phyloP scores from a whole-genome alignment of 2,329 filamentous ascomycete genomes.

The Penicillium aurantiogriseum region DNA sequence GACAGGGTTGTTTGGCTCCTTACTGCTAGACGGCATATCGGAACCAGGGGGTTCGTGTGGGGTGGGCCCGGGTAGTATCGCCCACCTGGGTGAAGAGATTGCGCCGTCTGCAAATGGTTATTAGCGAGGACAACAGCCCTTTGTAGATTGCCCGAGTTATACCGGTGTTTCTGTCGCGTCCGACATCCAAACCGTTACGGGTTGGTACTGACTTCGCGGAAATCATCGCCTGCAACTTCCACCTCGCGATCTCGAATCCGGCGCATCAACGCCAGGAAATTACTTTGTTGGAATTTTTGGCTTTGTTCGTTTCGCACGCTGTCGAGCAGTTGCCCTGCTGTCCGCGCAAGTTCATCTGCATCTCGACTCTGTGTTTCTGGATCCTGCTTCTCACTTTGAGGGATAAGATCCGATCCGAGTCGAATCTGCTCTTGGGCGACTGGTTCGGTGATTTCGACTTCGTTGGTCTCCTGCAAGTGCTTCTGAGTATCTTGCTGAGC shows the following conservation, averaged over 20 bases:
- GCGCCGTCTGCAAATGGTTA: conserved; percentile 33
- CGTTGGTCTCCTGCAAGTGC: conserved; percentile 17
- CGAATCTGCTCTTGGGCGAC: conserved; percentile 28
- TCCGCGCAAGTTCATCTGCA: conserved; percentile 68
- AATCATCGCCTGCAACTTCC: conserved; percentile 66
- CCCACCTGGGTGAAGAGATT: conserved; percentile 50
- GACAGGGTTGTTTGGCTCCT: conserved; percentile 19
- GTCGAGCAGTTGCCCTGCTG: conserved; percentile 68
- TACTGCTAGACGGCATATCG: conserved; percentile 21
- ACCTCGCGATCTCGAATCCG: conserved; percentile 70
- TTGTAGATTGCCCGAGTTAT: conserved; percentile 31
- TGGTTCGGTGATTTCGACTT: conserved; percentile 14
- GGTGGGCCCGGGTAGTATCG: conserved; percentile 42
- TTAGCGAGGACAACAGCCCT: conserved; percentile 37
- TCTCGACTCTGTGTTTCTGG: conserved; percentile 43
- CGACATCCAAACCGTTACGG: conserved; percentile 39
- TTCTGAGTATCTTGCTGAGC: conserved; percentile 17
- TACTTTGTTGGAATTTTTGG: conserved; percentile 74
- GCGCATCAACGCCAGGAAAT: conserved; percentile 75
- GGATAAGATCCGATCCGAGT: conserved; percentile 47
- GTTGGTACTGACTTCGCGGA: conserved; percentile 48
- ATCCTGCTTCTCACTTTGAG: conserved; percentile 35
- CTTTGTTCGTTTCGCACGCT: conserved; percentile 67
- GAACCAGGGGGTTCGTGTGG: conserved; percentile 10
- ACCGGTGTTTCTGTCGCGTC: conserved; percentile 39